Conservation (phyloP, 768 basidiomycete genomes). For the Rhodotorula toruloides region DNA sequence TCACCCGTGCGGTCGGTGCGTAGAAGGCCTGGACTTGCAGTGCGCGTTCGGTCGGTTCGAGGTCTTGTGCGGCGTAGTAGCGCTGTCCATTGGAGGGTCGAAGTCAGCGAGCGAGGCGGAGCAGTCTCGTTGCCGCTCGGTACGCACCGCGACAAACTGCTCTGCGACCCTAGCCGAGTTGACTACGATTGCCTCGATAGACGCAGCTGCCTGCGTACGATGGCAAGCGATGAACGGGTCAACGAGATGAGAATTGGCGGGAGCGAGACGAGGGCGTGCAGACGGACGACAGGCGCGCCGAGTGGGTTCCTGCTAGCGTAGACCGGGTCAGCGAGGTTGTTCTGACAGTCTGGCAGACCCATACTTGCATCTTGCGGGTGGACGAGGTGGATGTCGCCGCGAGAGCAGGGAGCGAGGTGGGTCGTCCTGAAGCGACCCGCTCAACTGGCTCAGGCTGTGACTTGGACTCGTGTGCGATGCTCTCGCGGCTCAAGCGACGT, state of each 20-base stretch:
- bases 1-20: constrained; percentile 22
- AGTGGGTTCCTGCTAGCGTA: not conserved
- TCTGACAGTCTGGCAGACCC: rapidly evolving
- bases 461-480: constrained; percentile 2
- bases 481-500: constrained; percentile 7
- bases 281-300: not conserved
- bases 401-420: not conserved
- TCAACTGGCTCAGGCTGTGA: not conserved
- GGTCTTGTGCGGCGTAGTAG: constrained; percentile 29
- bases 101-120: not conserved
- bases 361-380: too few relatives aligned
- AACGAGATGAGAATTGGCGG: not conserved
- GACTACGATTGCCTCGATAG: constrained; percentile 19
- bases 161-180: constrained; percentile 9
- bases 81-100: not conserved
- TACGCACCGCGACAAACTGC: constrained; percentile 1
- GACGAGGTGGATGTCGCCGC: not conserved
- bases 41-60: not conserved
- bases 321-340: not conserved
- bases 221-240: too few relatives aligned
- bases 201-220: not conserved
- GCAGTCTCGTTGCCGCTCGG: too few relatives aligned
- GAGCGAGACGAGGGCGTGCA: not conserved
- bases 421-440: too few relatives aligned
- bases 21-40: constrained; percentile 6